Base-by-base conservation (phyloP, 2,329 filamentous ascomycete genomes). In the Myotisia sp. region DNA sequence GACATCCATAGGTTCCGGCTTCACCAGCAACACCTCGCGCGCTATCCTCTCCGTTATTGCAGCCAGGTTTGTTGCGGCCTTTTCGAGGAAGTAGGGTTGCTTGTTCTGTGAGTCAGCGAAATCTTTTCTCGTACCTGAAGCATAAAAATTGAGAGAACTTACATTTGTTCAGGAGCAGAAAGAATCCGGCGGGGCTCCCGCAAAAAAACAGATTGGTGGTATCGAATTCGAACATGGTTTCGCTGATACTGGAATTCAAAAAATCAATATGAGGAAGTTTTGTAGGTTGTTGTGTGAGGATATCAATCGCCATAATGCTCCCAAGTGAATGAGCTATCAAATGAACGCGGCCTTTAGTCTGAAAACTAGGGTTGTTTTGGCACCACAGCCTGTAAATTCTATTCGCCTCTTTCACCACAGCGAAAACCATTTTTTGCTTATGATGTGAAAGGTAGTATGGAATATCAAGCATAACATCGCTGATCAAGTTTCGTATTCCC, bases 361-460 rank as follows among this genome's bases (percentile, higher is more conserved):
- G 64, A 49, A 98, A 98, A 0, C 77, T 81, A 0, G 84, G 80
- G 42, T 98, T 95, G 52, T 95, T 94, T 29, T 71, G 70, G 50
- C 86, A 94, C 90, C 90, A 98, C 1, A 95, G 68, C 12, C 81
- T 74, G 53, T 93, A 95, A n/a, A 98, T 82, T 4, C 87, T 74
- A 50, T 98, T 98, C 5, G 90, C 87, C 60, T 98, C 90, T 38
- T 70, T 71, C 26, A 92, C 77, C 30, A 94, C 76, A 1, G 90
- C 86, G 27, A 77, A 70, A 33, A 93, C 80, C 86, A 98, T 95
- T 55, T 85, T 93, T 3, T 78, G 73, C 49, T 95, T 93, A 58
- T 95, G 87, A 39, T 92, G 81, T 0, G 87, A 95, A 60, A 98
- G 77, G 59, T 95, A 98, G 53, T 93, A 95, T 0, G 90, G 90